Conservation (phyloP, 257 asterid genomes). For the Orobanche coerulescens region DNA sequence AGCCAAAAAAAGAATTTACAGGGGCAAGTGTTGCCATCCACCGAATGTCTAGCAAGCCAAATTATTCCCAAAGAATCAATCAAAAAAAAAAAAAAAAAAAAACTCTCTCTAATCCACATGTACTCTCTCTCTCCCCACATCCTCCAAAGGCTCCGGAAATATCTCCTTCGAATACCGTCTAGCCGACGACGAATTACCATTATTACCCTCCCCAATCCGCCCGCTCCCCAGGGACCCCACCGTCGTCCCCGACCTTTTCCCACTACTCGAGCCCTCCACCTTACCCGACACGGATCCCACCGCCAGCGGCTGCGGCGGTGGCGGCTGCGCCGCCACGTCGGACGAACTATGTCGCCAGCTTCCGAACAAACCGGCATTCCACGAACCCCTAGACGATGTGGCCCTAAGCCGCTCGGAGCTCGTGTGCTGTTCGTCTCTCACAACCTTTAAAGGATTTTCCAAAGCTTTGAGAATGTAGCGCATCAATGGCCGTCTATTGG, state of each 20-base stretch:
- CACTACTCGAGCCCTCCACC: conserved; percentile 50
- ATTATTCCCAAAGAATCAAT: conserved; percentile 41
- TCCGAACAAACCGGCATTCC: conserved; percentile 79
- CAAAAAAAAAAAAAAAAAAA: not conserved
- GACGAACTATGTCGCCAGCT: conserved; percentile 89
- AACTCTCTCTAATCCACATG: conserved; percentile 26
- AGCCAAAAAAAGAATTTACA: conserved; percentile 31
- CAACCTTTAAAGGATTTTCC: conserved; percentile 85
- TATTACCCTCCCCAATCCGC: conserved; percentile 40
- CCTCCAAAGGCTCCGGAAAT: conserved; percentile 68
- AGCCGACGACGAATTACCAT: conserved; percentile 38
- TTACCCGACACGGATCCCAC: conserved; percentile 19
- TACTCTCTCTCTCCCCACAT: conserved; percentile 32
- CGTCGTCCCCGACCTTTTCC: conserved; percentile 50
- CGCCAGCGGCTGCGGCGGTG: not conserved
- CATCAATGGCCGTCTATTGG: conserved; percentile 84
- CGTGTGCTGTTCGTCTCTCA: conserved; percentile 69
- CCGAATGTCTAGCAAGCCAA: not conserved
- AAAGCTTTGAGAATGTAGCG: conserved; percentile 81
- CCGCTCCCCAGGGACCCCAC: conserved; percentile 80
- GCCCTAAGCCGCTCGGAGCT: conserved; percentile 79
- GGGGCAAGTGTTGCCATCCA: too few relatives aligned
- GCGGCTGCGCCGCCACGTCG: conserved; percentile 43
- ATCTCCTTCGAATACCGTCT: conserved; percentile 73
- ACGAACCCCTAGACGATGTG: conserved; percentile 80